Evolutionary conservation across 495 filamentous ascomycete genomes (phyloP), one percentile per base, ranked within the genome.

Genomic region (Neurospora sp.): DNA sequence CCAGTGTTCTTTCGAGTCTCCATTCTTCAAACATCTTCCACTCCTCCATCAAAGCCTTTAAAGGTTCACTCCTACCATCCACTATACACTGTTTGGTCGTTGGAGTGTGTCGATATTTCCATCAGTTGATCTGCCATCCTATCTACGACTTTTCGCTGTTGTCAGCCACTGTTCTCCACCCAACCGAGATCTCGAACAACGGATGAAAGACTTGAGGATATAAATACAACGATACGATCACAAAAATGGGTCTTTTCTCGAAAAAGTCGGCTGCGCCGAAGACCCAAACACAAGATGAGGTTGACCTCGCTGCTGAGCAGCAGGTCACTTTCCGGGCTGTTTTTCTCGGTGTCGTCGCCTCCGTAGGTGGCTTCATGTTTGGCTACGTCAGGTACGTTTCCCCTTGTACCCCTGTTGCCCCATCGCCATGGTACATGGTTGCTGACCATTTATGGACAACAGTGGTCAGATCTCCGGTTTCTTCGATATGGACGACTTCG

Each of bases 351-450:
- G 71, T 75, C 37, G 81, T 87, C 61, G 85, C 87, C 71, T 86
- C 90, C 27, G 92, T 94, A 84, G 91, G 92, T 78, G 91, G 92
- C 73, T 92, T 94, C 82, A 91, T 93, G 81, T 93, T 93, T 75
- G 92, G 92, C 74, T 93, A 93, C 80, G 90, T 84, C 70, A 91
- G 71, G 91, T 91, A 80, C 75, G 84, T 71, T 75, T 53, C 2
- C 65, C n/a, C 61, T 38, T 41, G 40, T 71, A 35, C 37, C 59
- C 68, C 14, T 68, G 38, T 45, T 48, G 14, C 9, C 42, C 31
- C 16, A 48, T 7, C 9, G 31, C 20, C 69, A 70, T 72, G 35
- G 53, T 65, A 65, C 53, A 65, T 65, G 38, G 41, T 70, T 68
- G 59, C 53, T 42, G 71, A n/a, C 16, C 65, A 39, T 68, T 77